Conservation (phyloP, 352 stramenopile species). For the Phytophthora kernoviae region DNA sequence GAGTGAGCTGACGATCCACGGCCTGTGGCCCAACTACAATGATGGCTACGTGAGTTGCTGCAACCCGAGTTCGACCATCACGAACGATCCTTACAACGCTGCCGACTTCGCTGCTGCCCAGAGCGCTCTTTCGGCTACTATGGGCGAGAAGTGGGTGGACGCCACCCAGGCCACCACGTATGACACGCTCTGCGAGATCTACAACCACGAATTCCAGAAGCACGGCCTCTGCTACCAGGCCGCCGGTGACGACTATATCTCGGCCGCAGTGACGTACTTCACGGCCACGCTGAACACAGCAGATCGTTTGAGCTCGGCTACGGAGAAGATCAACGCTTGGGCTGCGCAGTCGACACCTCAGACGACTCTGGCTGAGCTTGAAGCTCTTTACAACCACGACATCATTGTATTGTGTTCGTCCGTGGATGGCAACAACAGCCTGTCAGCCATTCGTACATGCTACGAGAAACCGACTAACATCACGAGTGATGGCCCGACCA, state of each 20-base stretch:
- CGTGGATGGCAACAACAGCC: slow-evolving; percentile 56
- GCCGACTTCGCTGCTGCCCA: slow-evolving; percentile 50
- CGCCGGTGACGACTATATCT: slow-evolving; percentile 51
- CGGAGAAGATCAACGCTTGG: slow-evolving; percentile 67
- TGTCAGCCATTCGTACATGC: slow-evolving; percentile 75
- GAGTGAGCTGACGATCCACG: slow-evolving; percentile 75
- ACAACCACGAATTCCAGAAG: slow-evolving; percentile 88
- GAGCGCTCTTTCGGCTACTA: slow-evolving; percentile 50
- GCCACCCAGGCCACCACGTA: slow-evolving; percentile 57
- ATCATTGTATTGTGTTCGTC: slow-evolving; percentile 74
- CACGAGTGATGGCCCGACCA: slow-evolving; percentile 44
- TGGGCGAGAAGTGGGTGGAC: slow-evolving; percentile 73
- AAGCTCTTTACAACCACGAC: slow-evolving; percentile 61
- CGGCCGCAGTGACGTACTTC: slow-evolving; percentile 72
- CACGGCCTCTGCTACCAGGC: slow-evolving; percentile 79
- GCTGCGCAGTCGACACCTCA: slow-evolving; percentile 32
- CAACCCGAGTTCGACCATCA: slow-evolving; percentile 60
- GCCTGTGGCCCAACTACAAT: slow-evolving; percentile 80
- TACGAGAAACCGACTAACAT: slow-evolving; percentile 49
- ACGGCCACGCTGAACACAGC: slow-evolving; percentile 58
- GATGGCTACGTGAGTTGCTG: slow-evolving; percentile 76
- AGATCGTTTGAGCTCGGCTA: slow-evolving; percentile 40
- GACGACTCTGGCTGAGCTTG: slow-evolving; percentile 47
- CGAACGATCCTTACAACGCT: slow-evolving; percentile 70
- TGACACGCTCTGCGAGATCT: slow-evolving; percentile 78